Percentiles rank a stretch among this genome's conserved stretches.
Conservation (phyloP, 352 stramenopile species). For the Globisporangium solare region DNA sequence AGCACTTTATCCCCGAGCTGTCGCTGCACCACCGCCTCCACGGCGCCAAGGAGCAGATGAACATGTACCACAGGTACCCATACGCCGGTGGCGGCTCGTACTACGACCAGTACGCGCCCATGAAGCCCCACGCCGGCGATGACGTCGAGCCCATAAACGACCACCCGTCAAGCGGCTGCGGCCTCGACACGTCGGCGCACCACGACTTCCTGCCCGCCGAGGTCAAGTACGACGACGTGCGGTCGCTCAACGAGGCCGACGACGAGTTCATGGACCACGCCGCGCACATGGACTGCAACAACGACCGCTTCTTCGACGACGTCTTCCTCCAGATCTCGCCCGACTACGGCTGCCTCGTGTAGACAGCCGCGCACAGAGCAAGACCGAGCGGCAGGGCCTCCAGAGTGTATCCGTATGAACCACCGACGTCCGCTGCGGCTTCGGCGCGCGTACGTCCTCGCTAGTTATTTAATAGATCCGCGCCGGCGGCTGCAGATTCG, state of each 20-base stretch:
- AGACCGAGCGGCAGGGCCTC: background rate
- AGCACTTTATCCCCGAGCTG: conserved; percentile 16
- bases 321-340: conserved; percentile 77
- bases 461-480: conserved; percentile 1
- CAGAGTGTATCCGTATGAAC: background rate
- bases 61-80: conserved; percentile 23
- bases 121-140: conserved; percentile 20
- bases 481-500: background rate
- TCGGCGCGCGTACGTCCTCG: background rate
- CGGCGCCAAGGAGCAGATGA: conserved; percentile 8
- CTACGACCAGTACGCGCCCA: conserved; percentile 24
- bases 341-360: conserved; percentile 68
- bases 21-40: conserved; percentile 15
- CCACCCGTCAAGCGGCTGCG: conserved; percentile 20
- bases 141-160: conserved; percentile 18
- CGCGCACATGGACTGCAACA: conserved; percentile 64
- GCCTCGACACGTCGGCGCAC: conserved; percentile 16
- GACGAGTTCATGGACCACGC: conserved; percentile 39
- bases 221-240: conserved; percentile 53
- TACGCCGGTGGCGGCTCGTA: conserved; percentile 12
- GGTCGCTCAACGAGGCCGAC: conserved; percentile 39
- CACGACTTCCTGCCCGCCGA: conserved; percentile 36
- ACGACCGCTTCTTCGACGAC: conserved; percentile 70
- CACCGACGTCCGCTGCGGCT: background rate
- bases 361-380: conserved; percentile 8